Evolutionary conservation across 176 grass and related monocot species (phyloP).

Genomic region (Musa itinerans): DNA sequence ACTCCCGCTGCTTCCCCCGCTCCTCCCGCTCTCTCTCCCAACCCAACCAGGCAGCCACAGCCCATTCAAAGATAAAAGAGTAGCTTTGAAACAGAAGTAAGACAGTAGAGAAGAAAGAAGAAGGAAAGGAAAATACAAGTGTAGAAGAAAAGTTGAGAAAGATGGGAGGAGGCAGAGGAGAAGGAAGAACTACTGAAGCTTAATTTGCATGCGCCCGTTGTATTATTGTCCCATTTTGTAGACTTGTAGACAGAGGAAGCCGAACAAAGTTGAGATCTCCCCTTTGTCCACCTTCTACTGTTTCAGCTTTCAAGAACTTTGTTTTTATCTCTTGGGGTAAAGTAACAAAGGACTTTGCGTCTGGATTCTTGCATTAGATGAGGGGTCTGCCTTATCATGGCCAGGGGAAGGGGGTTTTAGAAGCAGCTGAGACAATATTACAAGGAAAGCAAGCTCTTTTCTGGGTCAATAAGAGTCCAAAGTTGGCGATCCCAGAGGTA

Average conservation of each 20-base stretch:
- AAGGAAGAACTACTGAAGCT: background rate
- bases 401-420: conserved; percentile 40
- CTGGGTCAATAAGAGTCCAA: conserved; percentile 25
- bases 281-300: too few species aligned
- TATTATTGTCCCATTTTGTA: background rate
- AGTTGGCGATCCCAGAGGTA: conserved; percentile 31
- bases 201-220: background rate
- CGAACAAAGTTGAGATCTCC: too few species aligned
- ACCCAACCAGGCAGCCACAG: background rate
- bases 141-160: background rate
- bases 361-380: conserved; percentile 60
- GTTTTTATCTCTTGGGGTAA: background rate
- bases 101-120: background rate
- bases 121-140: background rate
- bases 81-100: background rate
- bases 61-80: background rate
- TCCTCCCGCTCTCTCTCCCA: background rate
- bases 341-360: conserved; percentile 16
- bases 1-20: background rate
- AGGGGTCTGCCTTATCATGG: conserved; percentile 58
- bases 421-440: conserved; percentile 19
- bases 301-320: background rate
- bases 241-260: background rate
- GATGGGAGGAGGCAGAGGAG: background rate
- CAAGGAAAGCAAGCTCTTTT: conserved; percentile 5